Evolutionary conservation across 345 rosid genomes (phyloP).

Genomic region (Acer yangbiense): DNA sequence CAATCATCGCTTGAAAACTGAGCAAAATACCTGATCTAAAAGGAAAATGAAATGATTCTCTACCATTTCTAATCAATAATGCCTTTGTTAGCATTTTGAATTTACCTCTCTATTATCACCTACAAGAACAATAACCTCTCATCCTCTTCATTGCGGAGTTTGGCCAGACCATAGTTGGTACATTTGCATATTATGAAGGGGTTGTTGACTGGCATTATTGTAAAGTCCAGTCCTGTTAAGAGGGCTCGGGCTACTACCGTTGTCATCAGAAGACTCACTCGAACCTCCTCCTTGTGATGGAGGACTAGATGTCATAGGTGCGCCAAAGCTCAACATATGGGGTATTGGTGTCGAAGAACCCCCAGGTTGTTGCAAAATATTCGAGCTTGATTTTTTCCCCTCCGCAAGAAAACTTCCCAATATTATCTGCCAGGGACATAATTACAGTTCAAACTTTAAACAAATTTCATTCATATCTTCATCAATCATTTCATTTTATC

Average conservation of each 20-base stretch:
- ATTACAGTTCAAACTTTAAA: slow-evolving; percentile 13
- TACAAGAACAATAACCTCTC: slow-evolving; percentile 13
- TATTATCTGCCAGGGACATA: slow-evolving; percentile 53
- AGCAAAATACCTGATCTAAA: slow-evolving; percentile 16
- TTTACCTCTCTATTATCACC: slow-evolving; percentile 8
- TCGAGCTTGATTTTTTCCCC: slow-evolving; percentile 52
- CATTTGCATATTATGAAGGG: slow-evolving; percentile 60
- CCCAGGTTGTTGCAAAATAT: slow-evolving; percentile 52
- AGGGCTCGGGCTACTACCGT: slow-evolving; percentile 68
- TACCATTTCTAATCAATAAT: slow-evolving; percentile 13
- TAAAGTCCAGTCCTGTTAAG: slow-evolving; percentile 44
- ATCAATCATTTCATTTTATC: slow-evolving; percentile 1
- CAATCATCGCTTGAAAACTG: slow-evolving; percentile 5
- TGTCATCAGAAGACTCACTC: slow-evolving; percentile 77
- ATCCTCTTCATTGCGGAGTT: slow-evolving; percentile 44
- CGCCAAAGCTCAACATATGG: slow-evolving; percentile 63
- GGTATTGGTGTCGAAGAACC: slow-evolving; percentile 47
- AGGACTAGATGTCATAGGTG: slow-evolving; percentile 55
- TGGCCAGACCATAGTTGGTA: slow-evolving; percentile 66
- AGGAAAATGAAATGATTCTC: slow-evolving; percentile 9
- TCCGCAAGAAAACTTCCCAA: slow-evolving; percentile 85
- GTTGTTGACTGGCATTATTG: slow-evolving; percentile 44
- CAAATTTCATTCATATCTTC: background rate
- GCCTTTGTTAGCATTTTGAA: slow-evolving; percentile 23
- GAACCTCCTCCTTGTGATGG: slow-evolving; percentile 74